Base-by-base conservation (phyloP, 2,329 filamentous ascomycete species). In the Colletotrichum destructivum region DNA sequence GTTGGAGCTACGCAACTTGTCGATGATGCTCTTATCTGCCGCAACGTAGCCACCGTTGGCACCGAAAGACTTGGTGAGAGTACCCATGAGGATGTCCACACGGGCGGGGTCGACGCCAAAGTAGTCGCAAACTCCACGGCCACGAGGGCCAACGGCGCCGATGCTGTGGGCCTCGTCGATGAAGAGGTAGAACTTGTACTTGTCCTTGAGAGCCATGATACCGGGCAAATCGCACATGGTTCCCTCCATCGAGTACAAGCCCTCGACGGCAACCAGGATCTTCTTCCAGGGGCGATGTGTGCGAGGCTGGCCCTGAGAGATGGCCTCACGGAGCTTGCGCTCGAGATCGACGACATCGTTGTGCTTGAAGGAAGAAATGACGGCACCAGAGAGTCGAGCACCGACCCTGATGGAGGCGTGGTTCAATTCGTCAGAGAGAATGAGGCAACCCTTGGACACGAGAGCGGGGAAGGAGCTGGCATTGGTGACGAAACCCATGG, bases 231-330 rank as follows among this genome's bases (percentile, higher is more conserved):
- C 96, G 83, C 94, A 96, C 94, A 99, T 97, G 75, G 95, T 98
- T 60, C 96, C 96, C 85, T 99, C 96, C 96, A 99, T 99, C 1
- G 96, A 98, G 87, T 99, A 99, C 23, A 99, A 89, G 76, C 96
- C 96, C 82, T 99, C 96, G 47, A 99, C 94, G 47, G 96, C 95
- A 55, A 99, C 94, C 62, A 99, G 83, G 72, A 99, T 98, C 90
- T 98, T 99, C 88, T 97, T 98, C 96, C 96, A 99, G 1, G 96
- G 96, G 40, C 96, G 93, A 82, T 99, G 96, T n/a, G 96, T 99
- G 75, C 96, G 93, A 64, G 96, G 96, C 81, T 99, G 96, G 55
- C 96, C 96, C 83, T 98, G 96, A 16, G 96, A 95, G 79, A 99
- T 98, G 75, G 92, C 93, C 80, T 98, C 95, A 52, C 96, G 93